phyloP scores from a whole-genome alignment of 2,329 filamentous ascomycete species.

The Nigrospora osmanthi region DNA sequence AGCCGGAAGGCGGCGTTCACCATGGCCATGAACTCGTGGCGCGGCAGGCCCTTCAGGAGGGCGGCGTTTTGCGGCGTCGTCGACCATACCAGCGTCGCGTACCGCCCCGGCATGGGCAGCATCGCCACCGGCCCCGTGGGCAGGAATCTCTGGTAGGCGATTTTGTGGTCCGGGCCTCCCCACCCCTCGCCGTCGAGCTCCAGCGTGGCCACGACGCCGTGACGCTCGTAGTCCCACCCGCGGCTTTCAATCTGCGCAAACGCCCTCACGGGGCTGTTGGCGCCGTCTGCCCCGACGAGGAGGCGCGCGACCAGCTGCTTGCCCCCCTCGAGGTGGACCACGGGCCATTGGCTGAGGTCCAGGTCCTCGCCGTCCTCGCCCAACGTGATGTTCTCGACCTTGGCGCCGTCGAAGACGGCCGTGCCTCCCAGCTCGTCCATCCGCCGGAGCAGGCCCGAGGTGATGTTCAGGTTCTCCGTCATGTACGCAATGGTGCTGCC shows the following conservation, averaged over 20 bases:
- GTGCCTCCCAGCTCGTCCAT: constrained; percentile 63
- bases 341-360: constrained; percentile 81
- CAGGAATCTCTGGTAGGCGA: constrained; percentile 91
- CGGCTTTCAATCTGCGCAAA: constrained; percentile 81
- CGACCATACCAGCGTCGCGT: constrained; percentile 88
- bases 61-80: constrained; percentile 76
- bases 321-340: constrained; percentile 65
- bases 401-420: constrained; percentile 66
- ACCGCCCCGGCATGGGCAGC: constrained; percentile 77
- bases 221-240: constrained; percentile 89
- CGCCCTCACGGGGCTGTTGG: constrained; percentile 83
- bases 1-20: constrained; percentile 93
- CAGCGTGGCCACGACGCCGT: constrained; percentile 87
- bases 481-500: constrained; percentile 79
- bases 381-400: constrained; percentile 70
- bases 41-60: constrained; percentile 66
- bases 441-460: constrained; percentile 65
- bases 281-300: constrained; percentile 87
- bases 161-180: constrained; percentile 51
- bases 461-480: constrained; percentile 90
- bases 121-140: constrained; percentile 88
- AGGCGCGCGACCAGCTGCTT: constrained; percentile 69
- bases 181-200: constrained; percentile 56
- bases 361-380: constrained; percentile 61
- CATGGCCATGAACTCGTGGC: constrained; percentile 71